Conservation (phyloP, 139 green algal genomes). For the Picochlorum sp. region DNA sequence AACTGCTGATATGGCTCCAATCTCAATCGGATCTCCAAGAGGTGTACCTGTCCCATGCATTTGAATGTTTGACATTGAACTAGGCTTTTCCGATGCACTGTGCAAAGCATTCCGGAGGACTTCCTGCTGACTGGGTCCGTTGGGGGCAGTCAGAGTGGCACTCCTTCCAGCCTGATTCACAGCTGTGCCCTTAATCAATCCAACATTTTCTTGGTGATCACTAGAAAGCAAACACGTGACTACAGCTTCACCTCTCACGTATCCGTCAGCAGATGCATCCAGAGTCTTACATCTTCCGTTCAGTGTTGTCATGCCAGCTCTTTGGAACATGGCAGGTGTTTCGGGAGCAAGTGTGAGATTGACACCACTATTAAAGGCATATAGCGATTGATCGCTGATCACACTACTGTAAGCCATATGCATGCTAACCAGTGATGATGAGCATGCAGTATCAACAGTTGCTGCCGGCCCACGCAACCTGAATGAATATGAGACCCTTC, state of each 20-base stretch:
- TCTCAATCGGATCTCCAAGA: conserved; percentile 83
- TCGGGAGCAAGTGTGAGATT: conserved; percentile 56
- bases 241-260: conserved; percentile 54
- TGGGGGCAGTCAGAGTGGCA: conserved; percentile 76
- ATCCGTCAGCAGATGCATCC: conserved; percentile 71
- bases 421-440: conserved; percentile 57
- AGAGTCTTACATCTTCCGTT: conserved; percentile 86
- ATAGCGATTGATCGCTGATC: conserved; percentile 11
- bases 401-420: conserved; percentile 51
- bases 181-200: conserved; percentile 22
- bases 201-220: not conserved
- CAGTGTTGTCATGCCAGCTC: conserved; percentile 63
- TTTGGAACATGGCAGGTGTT: conserved; percentile 40
- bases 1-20: conserved; percentile 45
- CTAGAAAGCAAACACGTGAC: conserved; percentile 30
- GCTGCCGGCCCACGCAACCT: conserved; percentile 59
- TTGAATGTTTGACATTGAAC: conserved; percentile 12
- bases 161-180: conserved; percentile 71
- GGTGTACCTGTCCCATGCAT: conserved; percentile 73
- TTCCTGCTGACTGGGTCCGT: conserved; percentile 71
- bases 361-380: conserved; percentile 53
- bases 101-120: conserved; percentile 52
- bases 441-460: conserved; percentile 77
- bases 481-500: conserved; percentile 68
- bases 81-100: not conserved